Percentiles rank a stretch among this genome's conserved stretches.
phyloP scores from a whole-genome alignment of 2,329 filamentous ascomycete species.

The Fusarium sp. region DNA sequence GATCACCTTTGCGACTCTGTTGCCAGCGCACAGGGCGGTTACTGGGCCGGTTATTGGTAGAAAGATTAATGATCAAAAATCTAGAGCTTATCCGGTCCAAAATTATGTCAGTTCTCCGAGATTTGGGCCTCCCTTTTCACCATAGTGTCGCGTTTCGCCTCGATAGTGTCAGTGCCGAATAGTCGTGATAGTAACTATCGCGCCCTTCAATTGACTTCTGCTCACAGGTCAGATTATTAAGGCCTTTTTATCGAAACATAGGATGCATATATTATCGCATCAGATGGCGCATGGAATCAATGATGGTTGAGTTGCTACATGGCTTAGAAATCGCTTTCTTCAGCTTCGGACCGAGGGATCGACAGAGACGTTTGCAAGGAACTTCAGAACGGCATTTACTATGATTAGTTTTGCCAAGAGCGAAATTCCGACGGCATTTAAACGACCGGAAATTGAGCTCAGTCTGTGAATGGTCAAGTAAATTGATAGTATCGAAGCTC shows the following conservation, averaged over 20 bases:
- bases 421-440: too few relatives aligned
- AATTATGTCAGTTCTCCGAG: not conserved
- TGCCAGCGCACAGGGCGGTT: not conserved
- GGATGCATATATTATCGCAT: not conserved
- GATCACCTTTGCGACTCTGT: constrained; percentile 16
- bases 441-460: too few relatives aligned
- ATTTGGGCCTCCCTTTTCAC: not conserved
- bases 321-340: constrained; percentile 8
- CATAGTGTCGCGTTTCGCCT: not conserved
- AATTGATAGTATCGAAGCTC: too few relatives aligned
- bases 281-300: not conserved
- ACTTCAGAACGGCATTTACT: too few relatives aligned
- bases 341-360: too few relatives aligned
- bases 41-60: not conserved
- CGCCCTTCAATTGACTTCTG: not conserved
- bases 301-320: not conserved
- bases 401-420: too few relatives aligned
- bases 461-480: too few relatives aligned
- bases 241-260: not conserved
- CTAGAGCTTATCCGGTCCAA: not conserved
- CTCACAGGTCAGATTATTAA: not conserved
- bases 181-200: not conserved
- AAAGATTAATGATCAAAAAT: constrained; percentile 34
- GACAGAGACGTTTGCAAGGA: too few relatives aligned
- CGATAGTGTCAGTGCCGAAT: too few relatives aligned